Conservation (phyloP, 2,329 filamentous ascomycete species). For the Ceratocystiopsis brevicomis region DNA sequence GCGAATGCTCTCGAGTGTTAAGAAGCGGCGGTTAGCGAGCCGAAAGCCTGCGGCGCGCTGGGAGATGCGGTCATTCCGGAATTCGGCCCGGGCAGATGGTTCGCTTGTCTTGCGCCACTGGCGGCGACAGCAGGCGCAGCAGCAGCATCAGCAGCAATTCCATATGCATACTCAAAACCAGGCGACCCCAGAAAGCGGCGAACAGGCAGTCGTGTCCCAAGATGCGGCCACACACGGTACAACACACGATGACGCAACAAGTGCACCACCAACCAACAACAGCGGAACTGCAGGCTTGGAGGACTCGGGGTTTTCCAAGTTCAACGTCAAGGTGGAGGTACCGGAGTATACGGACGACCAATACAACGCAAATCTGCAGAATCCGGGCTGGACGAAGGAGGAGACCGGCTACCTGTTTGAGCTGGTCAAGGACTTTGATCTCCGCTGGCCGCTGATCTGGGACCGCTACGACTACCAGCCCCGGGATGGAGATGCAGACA, state of each 20-base stretch:
- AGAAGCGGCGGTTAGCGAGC: conserved; percentile 35
- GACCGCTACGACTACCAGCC: conserved; percentile 71
- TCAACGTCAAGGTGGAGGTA: conserved; percentile 62
- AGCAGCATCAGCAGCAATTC: too few species aligned
- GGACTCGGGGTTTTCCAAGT: conserved; percentile 61
- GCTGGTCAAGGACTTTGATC: conserved; percentile 57
- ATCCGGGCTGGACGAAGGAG: conserved; percentile 67
- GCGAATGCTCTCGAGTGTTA: conserved; percentile 34
- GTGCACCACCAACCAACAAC: too few species aligned
- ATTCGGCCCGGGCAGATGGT: conserved; percentile 54
- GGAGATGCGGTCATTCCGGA: conserved; percentile 54
- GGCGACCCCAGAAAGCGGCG: not conserved
- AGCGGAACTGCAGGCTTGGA: conserved; percentile 17
- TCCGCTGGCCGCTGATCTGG: conserved; percentile 80
- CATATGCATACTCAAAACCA: too few species aligned
- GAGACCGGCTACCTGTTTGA: conserved; percentile 85
- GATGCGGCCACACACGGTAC: too few species aligned
- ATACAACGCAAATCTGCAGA: conserved; percentile 58
- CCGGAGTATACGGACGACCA: conserved; percentile 75
- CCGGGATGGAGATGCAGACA: conserved; percentile 14
- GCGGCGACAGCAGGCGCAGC: conserved; percentile 29
- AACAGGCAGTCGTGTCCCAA: not conserved
- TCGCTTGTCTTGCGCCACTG: conserved; percentile 58
- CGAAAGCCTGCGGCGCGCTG: conserved; percentile 40
- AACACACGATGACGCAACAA: too few species aligned